phyloP scores from a whole-genome alignment of 345 rosid species.

The Combretum micranthum region DNA sequence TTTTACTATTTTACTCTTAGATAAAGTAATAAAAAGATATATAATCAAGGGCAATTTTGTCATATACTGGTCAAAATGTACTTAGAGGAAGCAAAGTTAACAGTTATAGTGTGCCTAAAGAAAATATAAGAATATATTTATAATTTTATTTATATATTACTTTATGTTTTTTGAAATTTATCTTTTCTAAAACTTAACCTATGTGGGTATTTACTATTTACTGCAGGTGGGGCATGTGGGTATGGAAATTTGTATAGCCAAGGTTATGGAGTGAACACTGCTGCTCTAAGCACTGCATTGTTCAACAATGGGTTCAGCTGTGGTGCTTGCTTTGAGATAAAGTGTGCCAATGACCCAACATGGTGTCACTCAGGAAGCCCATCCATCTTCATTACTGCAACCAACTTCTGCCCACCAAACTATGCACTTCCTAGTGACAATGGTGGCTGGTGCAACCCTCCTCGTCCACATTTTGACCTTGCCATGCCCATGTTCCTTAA shows the following conservation, averaged over 20 bases:
- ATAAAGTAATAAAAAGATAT: no score
- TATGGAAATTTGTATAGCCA: slow-evolving; percentile 16
- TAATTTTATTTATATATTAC: no score
- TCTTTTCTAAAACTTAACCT: no score
- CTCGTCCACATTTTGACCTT: slow-evolving; percentile 14
- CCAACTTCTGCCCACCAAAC: slow-evolving; percentile 18
- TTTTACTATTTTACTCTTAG: no score
- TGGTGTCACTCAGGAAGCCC: slow-evolving; percentile 17
- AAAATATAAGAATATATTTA: no score
- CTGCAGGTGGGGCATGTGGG: slow-evolving; percentile 14
- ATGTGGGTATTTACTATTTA: background rate
- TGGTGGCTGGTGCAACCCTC: slow-evolving; percentile 19
- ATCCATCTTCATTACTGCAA: slow-evolving; percentile 14
- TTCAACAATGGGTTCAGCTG: slow-evolving; percentile 15
- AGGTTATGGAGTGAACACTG: slow-evolving; percentile 14
- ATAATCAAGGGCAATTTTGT: no score
- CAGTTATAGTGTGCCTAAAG: no score
- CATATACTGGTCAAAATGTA: no score
- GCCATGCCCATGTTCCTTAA: slow-evolving; percentile 22
- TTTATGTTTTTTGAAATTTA: no score
- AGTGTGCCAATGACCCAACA: slow-evolving; percentile 9
- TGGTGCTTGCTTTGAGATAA: slow-evolving; percentile 15
- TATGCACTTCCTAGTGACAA: slow-evolving; percentile 12
- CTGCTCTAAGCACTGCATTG: slow-evolving; percentile 13
- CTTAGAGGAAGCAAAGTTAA: no score